Base-by-base conservation (phyloP, 169 alveolate genomes). In the Plasmodium blacklocki region DNA sequence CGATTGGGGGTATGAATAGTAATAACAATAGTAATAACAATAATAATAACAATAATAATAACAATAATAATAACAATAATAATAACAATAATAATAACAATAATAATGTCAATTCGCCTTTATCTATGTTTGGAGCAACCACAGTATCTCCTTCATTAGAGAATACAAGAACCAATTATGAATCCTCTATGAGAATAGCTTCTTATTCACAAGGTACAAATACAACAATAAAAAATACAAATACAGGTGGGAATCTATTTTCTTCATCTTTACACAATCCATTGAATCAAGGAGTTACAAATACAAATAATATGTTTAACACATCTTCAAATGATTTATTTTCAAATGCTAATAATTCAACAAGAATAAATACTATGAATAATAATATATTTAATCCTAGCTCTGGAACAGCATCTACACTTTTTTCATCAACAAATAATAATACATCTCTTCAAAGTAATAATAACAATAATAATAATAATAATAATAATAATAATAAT, bases 91-190 rank as follows among this genome's bases (percentile, higher is more conserved):
- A 1, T 70, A 15, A 15, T 54, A 47, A 52, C 21, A 15, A 56
- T 18, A 56, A 56, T 56, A 56, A 14, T 56, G 7, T 21, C 8
- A 2, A 6, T 18, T 56, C 64, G 1, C 9, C 47, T 39, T 5
- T 39, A 15, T 56, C 49, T 7, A 45, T 71, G 21, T 56, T 71
- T 47, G 63, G 54, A 43, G 4, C 64, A 15, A 26, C 23, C 19
- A 39, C 12, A 1, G 43, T 54, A 62, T 62, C 62, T 45, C 66
- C 54, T 32, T 67, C 88, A 0, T 3, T 75, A 2, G 74, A 63
- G 15, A 62, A 62, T 60, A 14, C 64, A 8, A 75, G 62, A 75
- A 75, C 88, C 6, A 18, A 26, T 8, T 75, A 29, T 32, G 88
- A 39, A n/a, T 49, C 88, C 1, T 47, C 88, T 8, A 14, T 74